These are phyloP conservation scores for Gossypium laxum DNA, from an alignment of 441 rosid species.

Conservation along the genomic window DNA sequence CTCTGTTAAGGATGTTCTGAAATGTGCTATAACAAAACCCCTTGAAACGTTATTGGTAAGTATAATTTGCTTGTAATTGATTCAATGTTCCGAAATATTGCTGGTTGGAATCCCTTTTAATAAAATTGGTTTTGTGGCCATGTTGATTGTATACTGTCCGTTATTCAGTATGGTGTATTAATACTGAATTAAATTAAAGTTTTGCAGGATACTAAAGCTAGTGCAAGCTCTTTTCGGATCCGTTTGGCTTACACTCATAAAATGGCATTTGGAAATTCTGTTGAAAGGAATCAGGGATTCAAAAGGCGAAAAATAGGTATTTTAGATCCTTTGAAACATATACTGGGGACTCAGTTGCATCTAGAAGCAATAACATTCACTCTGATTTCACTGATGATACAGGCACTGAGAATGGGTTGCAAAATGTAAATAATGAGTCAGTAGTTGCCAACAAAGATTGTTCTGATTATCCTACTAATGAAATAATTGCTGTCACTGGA, in stretches of 20 bases:
- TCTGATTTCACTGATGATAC: conserved; percentile 13
- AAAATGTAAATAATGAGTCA: conserved; percentile 17
- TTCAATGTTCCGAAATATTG: conserved; percentile 10
- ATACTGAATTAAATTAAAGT: conserved; percentile 28
- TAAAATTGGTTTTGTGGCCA: not conserved
- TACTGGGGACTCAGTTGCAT: not conserved
- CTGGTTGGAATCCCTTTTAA: not conserved
- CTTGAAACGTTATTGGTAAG: conserved; percentile 54
- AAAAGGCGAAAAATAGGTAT: conserved; percentile 71
- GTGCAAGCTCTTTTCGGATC: conserved; percentile 46
- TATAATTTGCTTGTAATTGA: conserved; percentile 2
- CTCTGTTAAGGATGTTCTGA: conserved; percentile 66
- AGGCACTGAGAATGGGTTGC: conserved; percentile 34
- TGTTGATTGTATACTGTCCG: not conserved
- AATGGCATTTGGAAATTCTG: conserved; percentile 27
- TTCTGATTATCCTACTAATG: conserved; percentile 14
- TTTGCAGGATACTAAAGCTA: conserved; percentile 65
- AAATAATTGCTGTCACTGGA: conserved; percentile 15
- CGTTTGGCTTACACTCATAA: conserved; percentile 54
- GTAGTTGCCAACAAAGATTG: conserved; percentile 10
- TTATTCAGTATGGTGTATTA: conserved; percentile 7
- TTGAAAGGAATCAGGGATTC: conserved; percentile 31
- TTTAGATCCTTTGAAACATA: not conserved
- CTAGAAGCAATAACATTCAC: not conserved
- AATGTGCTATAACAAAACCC: conserved; percentile 33